phyloP scores from a whole-genome alignment of 2,329 filamentous ascomycete species.

The Colletotrichum tropicicola region DNA sequence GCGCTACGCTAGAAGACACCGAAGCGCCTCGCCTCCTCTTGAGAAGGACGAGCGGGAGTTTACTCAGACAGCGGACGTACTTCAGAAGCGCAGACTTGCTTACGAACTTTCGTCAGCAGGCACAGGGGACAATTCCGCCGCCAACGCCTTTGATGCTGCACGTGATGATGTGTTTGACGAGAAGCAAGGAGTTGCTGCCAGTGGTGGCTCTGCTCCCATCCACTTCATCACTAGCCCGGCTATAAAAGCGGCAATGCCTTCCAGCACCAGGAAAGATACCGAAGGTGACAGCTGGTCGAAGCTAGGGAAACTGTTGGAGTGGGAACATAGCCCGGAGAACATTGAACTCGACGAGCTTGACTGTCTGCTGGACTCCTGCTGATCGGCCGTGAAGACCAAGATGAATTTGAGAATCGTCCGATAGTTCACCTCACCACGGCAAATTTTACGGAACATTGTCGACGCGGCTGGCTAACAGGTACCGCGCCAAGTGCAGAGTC shows the following conservation, averaged over 20 bases:
- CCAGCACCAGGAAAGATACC: slow-evolving; percentile 42
- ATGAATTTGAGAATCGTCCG: slow-evolving; percentile 10
- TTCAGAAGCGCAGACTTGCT: slow-evolving; percentile 73
- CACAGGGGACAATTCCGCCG: slow-evolving; percentile 40
- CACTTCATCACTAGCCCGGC: slow-evolving; percentile 64
- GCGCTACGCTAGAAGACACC: slow-evolving; percentile 50
- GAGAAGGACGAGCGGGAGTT: slow-evolving; percentile 98
- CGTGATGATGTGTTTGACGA: slow-evolving; percentile 66
- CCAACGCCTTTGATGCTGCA: slow-evolving; percentile 50
- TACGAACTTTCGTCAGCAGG: slow-evolving; percentile 48
- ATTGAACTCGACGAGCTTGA: slow-evolving; percentile 95
- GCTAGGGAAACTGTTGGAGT: slow-evolving; percentile 57
- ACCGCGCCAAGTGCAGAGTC: no score
- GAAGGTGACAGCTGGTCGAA: slow-evolving; percentile 55
- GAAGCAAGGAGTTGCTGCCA: slow-evolving; percentile 37
- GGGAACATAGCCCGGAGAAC: slow-evolving; percentile 82
- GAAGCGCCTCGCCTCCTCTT: slow-evolving; percentile 85
- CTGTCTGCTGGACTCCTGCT: slow-evolving; percentile 81
- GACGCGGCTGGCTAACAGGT: no score
- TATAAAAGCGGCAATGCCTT: slow-evolving; percentile 54
- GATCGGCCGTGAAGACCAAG: slow-evolving; percentile 36
- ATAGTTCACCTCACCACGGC: no score
- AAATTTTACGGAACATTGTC: no score
- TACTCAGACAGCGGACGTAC: slow-evolving; percentile 89
- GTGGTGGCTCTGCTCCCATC: slow-evolving; percentile 36